Conservation (phyloP, 345 rosid species). For the Gossypium herbaceum region DNA sequence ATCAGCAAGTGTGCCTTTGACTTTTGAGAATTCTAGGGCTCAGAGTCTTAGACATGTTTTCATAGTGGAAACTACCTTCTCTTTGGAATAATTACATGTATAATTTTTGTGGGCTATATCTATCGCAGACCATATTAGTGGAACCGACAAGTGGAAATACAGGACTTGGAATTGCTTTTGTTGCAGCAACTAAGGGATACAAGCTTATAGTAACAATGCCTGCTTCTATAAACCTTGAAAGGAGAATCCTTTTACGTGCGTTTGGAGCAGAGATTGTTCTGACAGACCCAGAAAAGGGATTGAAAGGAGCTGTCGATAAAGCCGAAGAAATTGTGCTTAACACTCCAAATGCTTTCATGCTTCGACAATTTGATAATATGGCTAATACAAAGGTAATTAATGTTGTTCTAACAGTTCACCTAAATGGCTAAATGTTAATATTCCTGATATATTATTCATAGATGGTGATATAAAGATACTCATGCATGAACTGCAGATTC, state of each 20-base stretch:
- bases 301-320: conserved; percentile 80
- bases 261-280: conserved; percentile 83
- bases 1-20: not conserved
- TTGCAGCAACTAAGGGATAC: conserved; percentile 82
- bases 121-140: conserved; percentile 59
- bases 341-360: conserved; percentile 70
- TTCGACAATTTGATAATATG: conserved; percentile 73
- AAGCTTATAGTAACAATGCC: conserved; percentile 88
- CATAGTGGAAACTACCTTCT: not conserved
- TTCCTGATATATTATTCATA: not conserved
- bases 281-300: conserved; percentile 83
- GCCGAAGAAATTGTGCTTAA: conserved; percentile 72
- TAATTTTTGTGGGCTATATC: conserved; percentile 3
- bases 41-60: not conserved
- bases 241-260: conserved; percentile 79
- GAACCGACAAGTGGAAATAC: conserved; percentile 93
- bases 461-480: not conserved
- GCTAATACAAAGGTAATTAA: conserved; percentile 62
- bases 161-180: conserved; percentile 87
- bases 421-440: not conserved
- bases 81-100: not conserved
- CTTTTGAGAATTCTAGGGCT: not conserved
- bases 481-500: conserved; percentile 49
- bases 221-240: conserved; percentile 76
- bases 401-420: not conserved